Conservation (phyloP, 331 rosid species). For the Quercus tomentella region DNA sequence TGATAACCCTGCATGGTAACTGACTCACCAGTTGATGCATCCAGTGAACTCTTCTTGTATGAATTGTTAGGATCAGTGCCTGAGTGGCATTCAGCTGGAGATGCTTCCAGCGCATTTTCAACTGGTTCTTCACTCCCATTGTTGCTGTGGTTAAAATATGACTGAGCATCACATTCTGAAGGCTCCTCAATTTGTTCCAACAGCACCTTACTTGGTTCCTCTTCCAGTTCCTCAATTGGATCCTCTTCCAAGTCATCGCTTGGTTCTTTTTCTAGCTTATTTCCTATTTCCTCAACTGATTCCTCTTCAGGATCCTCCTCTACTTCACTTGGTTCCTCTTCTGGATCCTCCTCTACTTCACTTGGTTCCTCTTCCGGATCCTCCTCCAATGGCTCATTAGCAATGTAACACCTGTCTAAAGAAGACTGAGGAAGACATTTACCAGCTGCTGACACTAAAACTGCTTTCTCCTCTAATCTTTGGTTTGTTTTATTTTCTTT, state of each 20-base stretch:
- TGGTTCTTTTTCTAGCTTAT: no score
- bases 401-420: no score
- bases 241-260: not conserved
- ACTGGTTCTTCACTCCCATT: not conserved
- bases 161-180: no score
- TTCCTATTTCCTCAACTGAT: not conserved
- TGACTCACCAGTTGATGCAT: not conserved
- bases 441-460: no score
- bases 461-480: not conserved
- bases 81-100: no score
- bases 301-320: conserved; percentile 7
- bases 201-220: conserved; percentile 7
- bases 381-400: not conserved
- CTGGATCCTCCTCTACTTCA: not conserved
- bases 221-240: not conserved
- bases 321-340: not conserved
- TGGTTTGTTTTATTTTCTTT: not conserved
- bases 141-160: no score
- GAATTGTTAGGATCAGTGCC: no score
- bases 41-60: not conserved
- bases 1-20: not conserved
- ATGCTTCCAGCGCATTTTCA: not conserved
- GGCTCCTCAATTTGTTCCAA: not conserved
- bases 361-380: conserved; percentile 7
- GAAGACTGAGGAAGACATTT: no score